Evolutionary conservation across 108 stramenopile genomes (phyloP), one percentile per base, ranked within the genome.

Genomic region (Cylindrotheca fusiformis): DNA sequence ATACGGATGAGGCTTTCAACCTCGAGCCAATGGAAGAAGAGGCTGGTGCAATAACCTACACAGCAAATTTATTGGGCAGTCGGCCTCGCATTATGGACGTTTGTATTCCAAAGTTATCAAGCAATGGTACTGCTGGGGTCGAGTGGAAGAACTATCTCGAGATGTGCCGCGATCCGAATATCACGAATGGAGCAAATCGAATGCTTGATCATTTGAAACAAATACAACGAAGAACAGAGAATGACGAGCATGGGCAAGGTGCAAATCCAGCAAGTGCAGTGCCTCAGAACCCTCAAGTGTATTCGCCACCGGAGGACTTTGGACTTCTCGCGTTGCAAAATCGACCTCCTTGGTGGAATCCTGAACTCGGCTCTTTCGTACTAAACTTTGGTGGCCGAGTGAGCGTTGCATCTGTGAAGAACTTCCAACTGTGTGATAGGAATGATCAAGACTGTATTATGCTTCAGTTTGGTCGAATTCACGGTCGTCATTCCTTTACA

Each of bases 31-130:
- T 52, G 1, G 92, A 93, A 76, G 79, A 77, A 53, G 92, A 93
- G 57, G 71, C 71, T 54, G 92, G 86, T 2, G 86, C 77, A 10
- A 90, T 93, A 27, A 88, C 88, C 0, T 93, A 93, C 73, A 88
- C 92, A 2, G 92, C 92, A 21, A 93, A 93, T 48, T 61, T 93
- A 29, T 51, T 93, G 8, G 92, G 92, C 17, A 90, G 87, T 68
- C 74, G 92, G 51, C 92, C 92, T 3, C 78, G 92, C 29, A 90
- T 90, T 0, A 89, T 93, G 92, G 88, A 93, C 63, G 92, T 93
- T n/a, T 88, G 88, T 52, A 82, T 93, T 58, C 92, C 92, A 19
- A 86, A 77, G 50, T 56, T 93, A 20, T 48, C 58, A 27, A 52
- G 71, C 28, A 79, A 83, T 62, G 84, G 85, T 8, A 41, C 53